A percentile compares a stretch with the other conserved stretches of the same genome.
phyloP scores from a whole-genome alignment of 2,329 filamentous ascomycete genomes.

The Colletotrichum filicis region DNA sequence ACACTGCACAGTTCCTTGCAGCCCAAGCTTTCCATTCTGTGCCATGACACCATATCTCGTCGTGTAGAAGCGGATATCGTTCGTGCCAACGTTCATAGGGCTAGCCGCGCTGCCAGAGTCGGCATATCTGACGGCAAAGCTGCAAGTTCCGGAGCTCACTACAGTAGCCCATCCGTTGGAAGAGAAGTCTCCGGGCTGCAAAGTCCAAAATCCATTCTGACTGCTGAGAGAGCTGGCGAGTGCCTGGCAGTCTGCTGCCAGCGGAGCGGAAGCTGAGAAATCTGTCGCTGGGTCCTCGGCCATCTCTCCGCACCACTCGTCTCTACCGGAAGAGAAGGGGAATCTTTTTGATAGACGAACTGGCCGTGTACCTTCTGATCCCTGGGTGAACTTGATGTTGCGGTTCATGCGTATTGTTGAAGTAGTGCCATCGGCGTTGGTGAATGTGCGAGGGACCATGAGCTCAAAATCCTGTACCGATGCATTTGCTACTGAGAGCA shows the following conservation, averaged over 20 bases:
- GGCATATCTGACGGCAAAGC: slow-evolving; percentile 26
- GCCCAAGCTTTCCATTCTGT: slow-evolving; percentile 22
- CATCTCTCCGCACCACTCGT: slow-evolving; percentile 34
- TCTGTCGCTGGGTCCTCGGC: slow-evolving; percentile 20
- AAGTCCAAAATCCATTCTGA: slow-evolving; percentile 27
- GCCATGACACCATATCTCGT: slow-evolving; percentile 13
- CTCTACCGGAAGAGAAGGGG: slow-evolving; percentile 26
- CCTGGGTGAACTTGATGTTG: slow-evolving; percentile 11
- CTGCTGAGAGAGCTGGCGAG: slow-evolving; percentile 6
- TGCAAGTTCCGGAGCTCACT: slow-evolving; percentile 26
- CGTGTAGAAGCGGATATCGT: slow-evolving; percentile 34
- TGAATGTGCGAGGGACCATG: not conserved
- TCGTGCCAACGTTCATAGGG: slow-evolving; percentile 31
- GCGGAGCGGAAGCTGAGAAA: slow-evolving; percentile 24
- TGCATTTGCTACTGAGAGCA: not conserved
- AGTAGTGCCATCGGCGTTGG: not conserved
- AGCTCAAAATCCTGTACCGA: not conserved
- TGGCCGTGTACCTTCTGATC: slow-evolving; percentile 8
- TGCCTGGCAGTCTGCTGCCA: slow-evolving; percentile 24
- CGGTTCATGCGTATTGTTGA: slow-evolving; percentile 11
- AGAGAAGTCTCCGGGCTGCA: slow-evolving; percentile 21
- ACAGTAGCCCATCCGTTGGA: slow-evolving; percentile 30
- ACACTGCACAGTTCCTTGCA: slow-evolving; percentile 30
- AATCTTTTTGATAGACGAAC: slow-evolving; percentile 13
- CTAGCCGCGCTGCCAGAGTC: not conserved